phyloP scores from a whole-genome alignment of 2,329 filamentous ascomycete species.

The Alternaria triticina region DNA sequence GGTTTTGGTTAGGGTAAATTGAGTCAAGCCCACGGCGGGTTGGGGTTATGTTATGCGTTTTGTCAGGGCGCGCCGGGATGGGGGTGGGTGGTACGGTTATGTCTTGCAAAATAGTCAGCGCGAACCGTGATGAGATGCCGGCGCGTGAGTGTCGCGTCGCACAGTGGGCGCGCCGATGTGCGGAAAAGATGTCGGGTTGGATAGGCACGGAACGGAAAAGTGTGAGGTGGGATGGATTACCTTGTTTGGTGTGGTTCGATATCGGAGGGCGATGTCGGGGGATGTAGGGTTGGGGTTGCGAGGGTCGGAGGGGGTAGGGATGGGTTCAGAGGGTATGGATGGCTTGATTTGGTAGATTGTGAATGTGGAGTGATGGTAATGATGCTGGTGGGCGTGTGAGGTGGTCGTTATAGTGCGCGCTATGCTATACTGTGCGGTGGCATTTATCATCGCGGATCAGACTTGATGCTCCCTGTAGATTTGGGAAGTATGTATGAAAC shows the following conservation, averaged over 20 bases:
- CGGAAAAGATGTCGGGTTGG: not conserved
- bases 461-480: too few species aligned
- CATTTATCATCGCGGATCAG: too few species aligned
- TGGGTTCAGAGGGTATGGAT: too few species aligned
- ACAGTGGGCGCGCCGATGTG: not conserved
- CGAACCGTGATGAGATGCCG: not conserved
- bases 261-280: slow-evolving; percentile 1
- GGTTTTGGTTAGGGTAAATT: not conserved
- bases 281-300: not conserved
- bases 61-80: not conserved
- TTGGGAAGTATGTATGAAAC: too few species aligned
- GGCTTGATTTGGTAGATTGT: too few species aligned
- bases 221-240: not conserved
- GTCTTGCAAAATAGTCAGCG: not conserved
- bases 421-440: too few species aligned
- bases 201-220: not conserved
- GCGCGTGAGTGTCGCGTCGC: not conserved
- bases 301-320: not conserved
- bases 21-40: too few species aligned
- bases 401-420: too few species aligned
- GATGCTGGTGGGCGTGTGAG: too few species aligned
- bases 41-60: not conserved
- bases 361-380: not conserved
- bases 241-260: not conserved
- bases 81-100: not conserved